These are phyloP conservation scores for Capsella rubella DNA, from an alignment of 441 rosid genomes.

Conservation along the genomic window DNA sequence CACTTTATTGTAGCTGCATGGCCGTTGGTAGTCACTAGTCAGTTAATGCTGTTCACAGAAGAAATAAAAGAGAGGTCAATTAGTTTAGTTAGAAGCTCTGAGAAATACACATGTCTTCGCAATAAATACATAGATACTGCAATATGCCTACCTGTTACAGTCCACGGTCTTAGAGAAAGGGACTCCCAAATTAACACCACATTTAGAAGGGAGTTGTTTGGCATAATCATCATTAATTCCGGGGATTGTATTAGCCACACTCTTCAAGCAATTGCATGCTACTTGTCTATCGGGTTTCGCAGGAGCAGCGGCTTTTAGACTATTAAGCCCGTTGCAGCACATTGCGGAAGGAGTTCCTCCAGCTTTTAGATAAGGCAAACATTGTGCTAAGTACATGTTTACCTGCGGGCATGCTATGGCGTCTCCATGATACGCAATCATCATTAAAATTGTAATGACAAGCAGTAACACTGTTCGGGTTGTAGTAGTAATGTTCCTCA, in stretches of 20 bases:
- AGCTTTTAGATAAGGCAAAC: slow-evolving; percentile 30
- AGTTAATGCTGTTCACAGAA: slow-evolving; percentile 36
- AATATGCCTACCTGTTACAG: slow-evolving; percentile 26
- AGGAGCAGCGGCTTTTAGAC: slow-evolving; percentile 38
- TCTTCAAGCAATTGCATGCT: slow-evolving; percentile 43
- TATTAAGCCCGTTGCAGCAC: slow-evolving; percentile 35
- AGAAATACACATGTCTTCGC: background rate
- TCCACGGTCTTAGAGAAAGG: slow-evolving; percentile 39
- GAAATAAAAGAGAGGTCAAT: background rate
- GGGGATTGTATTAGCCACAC: slow-evolving; percentile 27
- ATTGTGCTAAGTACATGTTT: slow-evolving; percentile 37
- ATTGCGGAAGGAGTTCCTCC: slow-evolving; percentile 26
- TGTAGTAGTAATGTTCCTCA: slow-evolving; percentile 17
- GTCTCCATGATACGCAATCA: slow-evolving; percentile 13
- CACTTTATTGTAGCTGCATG: slow-evolving; percentile 23
- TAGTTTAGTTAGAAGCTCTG: slow-evolving; percentile 3
- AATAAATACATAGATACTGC: background rate
- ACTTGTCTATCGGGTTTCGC: slow-evolving; percentile 23
- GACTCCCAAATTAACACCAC: slow-evolving; percentile 41
- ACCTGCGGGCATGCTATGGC: slow-evolving; percentile 39
- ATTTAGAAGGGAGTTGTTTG: slow-evolving; percentile 38
- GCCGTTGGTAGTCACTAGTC: background rate
- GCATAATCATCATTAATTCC: slow-evolving; percentile 32
- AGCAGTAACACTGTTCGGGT: background rate
- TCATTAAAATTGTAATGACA: slow-evolving; percentile 7